A percentile compares a stretch with the other conserved stretches of the same genome.
Conservation (phyloP, 192 early-diverging fungal genomes). For the Mycoemilia scoparia region DNA sequence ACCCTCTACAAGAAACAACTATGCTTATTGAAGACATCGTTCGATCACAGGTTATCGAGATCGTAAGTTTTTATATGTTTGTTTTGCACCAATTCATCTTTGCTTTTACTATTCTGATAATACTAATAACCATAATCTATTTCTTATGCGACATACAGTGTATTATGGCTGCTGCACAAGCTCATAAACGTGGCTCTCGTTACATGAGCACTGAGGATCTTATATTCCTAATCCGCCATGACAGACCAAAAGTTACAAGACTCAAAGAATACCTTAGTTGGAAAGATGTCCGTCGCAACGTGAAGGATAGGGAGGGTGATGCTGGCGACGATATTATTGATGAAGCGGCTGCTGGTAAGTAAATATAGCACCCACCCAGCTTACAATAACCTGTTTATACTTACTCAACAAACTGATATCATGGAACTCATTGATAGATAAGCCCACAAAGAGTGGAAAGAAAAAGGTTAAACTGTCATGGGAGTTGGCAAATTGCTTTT, state of each 20-base stretch:
- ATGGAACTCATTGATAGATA: slow-evolving; percentile 11
- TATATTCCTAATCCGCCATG: slow-evolving; percentile 92
- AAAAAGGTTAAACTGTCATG: slow-evolving; percentile 78
- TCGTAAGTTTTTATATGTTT: slow-evolving; percentile 49
- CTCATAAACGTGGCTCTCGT: slow-evolving; percentile 58
- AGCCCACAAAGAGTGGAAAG: slow-evolving; percentile 33
- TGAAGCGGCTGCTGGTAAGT: slow-evolving; percentile 26
- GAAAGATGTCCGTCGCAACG: slow-evolving; percentile 90
- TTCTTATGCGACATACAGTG: too few species aligned
- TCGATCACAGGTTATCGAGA: slow-evolving; percentile 82
- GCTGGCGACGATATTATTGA: slow-evolving; percentile 22
- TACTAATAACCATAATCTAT: neutral
- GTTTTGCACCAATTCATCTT: neutral
- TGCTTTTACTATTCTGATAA: neutral
- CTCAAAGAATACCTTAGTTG: slow-evolving; percentile 78
- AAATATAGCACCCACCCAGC: too few species aligned
- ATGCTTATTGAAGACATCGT: slow-evolving; percentile 91
- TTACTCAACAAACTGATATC: too few species aligned
- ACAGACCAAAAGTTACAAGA: slow-evolving; percentile 80
- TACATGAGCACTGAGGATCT: slow-evolving; percentile 77
- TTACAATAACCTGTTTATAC: too few species aligned
- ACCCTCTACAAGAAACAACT: slow-evolving; percentile 74
- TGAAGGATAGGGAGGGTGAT: slow-evolving; percentile 59
- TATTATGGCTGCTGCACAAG: slow-evolving; percentile 75
- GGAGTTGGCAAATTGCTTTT: slow-evolving; percentile 74